These are phyloP conservation scores for Suillus ampliporus DNA, from an alignment of 768 basidiomycete genomes.

Conservation along the genomic window DNA sequence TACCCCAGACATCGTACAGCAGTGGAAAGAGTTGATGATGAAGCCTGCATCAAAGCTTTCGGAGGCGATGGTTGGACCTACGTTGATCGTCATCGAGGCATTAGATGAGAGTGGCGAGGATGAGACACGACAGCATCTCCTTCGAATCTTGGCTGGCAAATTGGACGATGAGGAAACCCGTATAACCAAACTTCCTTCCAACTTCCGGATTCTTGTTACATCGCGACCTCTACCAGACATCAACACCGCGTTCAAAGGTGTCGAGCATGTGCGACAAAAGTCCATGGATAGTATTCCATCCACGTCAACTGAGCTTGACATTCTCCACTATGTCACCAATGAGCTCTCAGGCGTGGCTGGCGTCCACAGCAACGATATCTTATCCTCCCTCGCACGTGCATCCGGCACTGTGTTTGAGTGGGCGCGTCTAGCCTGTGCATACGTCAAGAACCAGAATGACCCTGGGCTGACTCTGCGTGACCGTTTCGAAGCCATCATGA, in stretches of 20 bases:
- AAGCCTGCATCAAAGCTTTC: slow-evolving; percentile 19
- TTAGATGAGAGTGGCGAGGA: slow-evolving; percentile 21
- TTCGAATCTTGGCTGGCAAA: slow-evolving; percentile 33
- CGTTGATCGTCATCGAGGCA: slow-evolving; percentile 31
- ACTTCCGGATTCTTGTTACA: slow-evolving; percentile 12
- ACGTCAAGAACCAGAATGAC: not conserved
- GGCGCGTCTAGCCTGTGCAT: slow-evolving; percentile 12
- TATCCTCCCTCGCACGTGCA: not conserved
- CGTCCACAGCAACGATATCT: not conserved
- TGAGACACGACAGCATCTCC: slow-evolving; percentile 15
- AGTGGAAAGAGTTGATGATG: slow-evolving; percentile 24
- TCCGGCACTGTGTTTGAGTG: slow-evolving; percentile 7
- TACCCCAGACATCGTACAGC: slow-evolving; percentile 2
- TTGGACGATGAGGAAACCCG: slow-evolving; percentile 9
- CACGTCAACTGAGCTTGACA: not conserved
- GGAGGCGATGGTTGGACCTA: slow-evolving; percentile 17
- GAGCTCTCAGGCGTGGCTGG: not conserved
- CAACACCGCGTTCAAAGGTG: not conserved
- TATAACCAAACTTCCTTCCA: slow-evolving; percentile 1
- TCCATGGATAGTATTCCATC: not conserved
- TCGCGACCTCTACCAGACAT: slow-evolving; percentile 10
- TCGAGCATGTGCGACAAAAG: not conserved
- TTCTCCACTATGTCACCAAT: not conserved
- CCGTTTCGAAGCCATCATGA: not conserved
- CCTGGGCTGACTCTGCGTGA: not conserved